These are phyloP conservation scores for Pichia sp. DNA, from an alignment of 1,139 yeast species.

Conservation along the genomic window DNA sequence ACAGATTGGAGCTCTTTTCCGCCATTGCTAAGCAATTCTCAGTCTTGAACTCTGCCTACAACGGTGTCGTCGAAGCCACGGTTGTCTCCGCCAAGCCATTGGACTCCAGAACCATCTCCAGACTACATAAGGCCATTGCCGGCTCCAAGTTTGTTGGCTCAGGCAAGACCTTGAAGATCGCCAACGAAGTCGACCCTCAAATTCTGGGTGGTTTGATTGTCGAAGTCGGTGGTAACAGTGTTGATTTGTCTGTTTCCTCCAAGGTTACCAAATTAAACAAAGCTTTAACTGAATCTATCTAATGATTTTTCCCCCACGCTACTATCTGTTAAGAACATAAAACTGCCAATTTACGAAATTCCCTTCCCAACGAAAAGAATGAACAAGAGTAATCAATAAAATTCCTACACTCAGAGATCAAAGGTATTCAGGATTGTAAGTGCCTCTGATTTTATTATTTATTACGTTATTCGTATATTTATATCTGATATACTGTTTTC, in stretches of 20 bases:
- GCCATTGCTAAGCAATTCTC: slow-evolving; percentile 69
- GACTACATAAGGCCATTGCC: slow-evolving; percentile 75
- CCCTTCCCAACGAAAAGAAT: not conserved
- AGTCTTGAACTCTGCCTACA: slow-evolving; percentile 79
- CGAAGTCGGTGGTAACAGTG: slow-evolving; percentile 95
- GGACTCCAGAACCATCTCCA: slow-evolving; percentile 75
- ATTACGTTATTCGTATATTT: slow-evolving; percentile 2
- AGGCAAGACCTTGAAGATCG: slow-evolving; percentile 80
- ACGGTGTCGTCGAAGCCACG: slow-evolving; percentile 89
- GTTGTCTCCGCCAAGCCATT: slow-evolving; percentile 86
- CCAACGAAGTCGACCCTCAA: slow-evolving; percentile 81
- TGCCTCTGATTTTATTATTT: slow-evolving; percentile 1
- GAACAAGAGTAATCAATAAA: slow-evolving; percentile 1
- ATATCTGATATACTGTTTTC: slow-evolving; percentile 1
- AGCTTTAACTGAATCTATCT: slow-evolving; percentile 79
- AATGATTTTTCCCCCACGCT: slow-evolving; percentile 24
- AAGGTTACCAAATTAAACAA: slow-evolving; percentile 88
- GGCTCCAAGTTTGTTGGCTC: slow-evolving; percentile 78
- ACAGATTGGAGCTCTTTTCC: slow-evolving; percentile 73
- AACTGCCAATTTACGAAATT: not conserved
- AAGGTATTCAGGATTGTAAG: not conserved
- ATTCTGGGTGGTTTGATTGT: slow-evolving; percentile 95
- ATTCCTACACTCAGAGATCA: not conserved
- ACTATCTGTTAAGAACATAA: not conserved
- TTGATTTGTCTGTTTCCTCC: slow-evolving; percentile 82